Conservation (phyloP, 192 early-diverging fungal genomes). For the Backusella westeae region DNA sequence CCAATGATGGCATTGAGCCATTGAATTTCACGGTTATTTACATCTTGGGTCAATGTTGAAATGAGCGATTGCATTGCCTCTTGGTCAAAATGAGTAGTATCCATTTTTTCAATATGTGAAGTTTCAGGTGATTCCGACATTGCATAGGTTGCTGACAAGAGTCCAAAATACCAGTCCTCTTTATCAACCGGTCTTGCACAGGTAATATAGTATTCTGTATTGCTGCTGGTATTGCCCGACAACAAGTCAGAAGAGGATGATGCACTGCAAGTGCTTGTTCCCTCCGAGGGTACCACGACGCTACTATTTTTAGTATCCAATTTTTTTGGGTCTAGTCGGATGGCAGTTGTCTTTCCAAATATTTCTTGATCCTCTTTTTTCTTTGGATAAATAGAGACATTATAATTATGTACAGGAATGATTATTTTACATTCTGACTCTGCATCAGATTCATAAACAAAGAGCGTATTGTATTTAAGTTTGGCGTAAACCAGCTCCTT, state of each 20-base stretch:
- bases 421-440: slow-evolving; percentile 73
- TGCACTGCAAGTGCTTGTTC: neutral
- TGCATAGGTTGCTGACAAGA: slow-evolving; percentile 64
- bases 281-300: neutral
- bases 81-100: slow-evolving; percentile 42
- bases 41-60: slow-evolving; percentile 47
- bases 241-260: neutral
- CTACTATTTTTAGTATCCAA: slow-evolving; percentile 8
- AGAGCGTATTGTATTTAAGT: slow-evolving; percentile 73
- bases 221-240: neutral
- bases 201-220: slow-evolving; percentile 49
- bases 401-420: slow-evolving; percentile 66
- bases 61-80: slow-evolving; percentile 40
- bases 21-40: slow-evolving; percentile 44
- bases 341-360: slow-evolving; percentile 52
- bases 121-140: slow-evolving; percentile 44
- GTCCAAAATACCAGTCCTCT: slow-evolving; percentile 87
- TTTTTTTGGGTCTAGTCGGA: slow-evolving; percentile 39
- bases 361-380: slow-evolving; percentile 56
- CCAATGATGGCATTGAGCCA: slow-evolving; percentile 89
- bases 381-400: slow-evolving; percentile 54
- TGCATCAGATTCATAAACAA: slow-evolving; percentile 72
- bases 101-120: slow-evolving; percentile 9
- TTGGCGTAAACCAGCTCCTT: slow-evolving; percentile 54
- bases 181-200: slow-evolving; percentile 66